Conservation (phyloP, 176 grass and related monocot genomes). For the Oryza officinalis region DNA sequence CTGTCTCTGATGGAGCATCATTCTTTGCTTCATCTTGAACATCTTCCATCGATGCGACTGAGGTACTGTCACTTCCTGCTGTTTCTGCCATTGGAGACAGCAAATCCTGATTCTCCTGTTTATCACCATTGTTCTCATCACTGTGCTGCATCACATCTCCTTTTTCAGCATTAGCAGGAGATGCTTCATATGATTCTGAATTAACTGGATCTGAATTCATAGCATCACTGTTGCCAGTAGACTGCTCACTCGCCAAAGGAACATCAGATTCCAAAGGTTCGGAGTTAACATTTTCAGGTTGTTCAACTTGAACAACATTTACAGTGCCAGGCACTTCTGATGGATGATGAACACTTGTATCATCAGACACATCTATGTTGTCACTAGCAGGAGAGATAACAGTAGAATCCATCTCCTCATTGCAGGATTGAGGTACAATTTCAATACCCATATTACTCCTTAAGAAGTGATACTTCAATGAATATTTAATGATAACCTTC, state of each 20-base stretch:
- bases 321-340: constrained; percentile 1
- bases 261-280: constrained; percentile 31
- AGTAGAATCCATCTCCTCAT: constrained; percentile 38
- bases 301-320: neutral
- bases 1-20: constrained; percentile 30
- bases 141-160: neutral
- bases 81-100: constrained; percentile 24
- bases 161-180: neutral
- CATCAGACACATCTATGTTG: constrained; percentile 15
- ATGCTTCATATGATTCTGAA: neutral
- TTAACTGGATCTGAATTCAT: constrained; percentile 24
- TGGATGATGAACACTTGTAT: constrained; percentile 30
- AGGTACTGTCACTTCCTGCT: constrained; percentile 35
- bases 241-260: neutral
- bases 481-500: neutral
- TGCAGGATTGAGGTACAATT: constrained; percentile 29
- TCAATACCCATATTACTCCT: constrained; percentile 22
- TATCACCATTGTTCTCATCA: constrained; percentile 29
- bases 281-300: neutral
- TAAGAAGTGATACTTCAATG: constrained; percentile 5
- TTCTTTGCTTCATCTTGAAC: constrained; percentile 23
- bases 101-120: constrained; percentile 36
- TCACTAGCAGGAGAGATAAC: neutral
- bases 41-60: constrained; percentile 44
- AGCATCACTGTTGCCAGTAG: constrained; percentile 6